Base-by-base conservation (phyloP, 108 stramenopile species). In the Nannochloropsis gaditana region DNA sequence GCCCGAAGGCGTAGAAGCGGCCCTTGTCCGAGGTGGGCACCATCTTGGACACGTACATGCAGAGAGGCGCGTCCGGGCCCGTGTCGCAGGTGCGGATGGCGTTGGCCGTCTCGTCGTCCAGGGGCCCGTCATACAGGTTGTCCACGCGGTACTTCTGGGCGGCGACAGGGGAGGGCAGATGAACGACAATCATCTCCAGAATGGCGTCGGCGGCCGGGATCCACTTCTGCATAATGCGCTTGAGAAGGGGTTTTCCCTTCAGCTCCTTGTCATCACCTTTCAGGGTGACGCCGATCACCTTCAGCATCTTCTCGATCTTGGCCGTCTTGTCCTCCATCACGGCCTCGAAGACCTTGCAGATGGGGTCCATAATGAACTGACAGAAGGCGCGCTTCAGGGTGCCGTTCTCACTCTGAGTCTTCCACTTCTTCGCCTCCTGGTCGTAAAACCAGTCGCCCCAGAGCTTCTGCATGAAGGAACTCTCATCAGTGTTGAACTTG, bases 161-260 rank as follows among this genome's bases (percentile, higher is more conserved):
- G 89, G 92, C 92, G 45, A 91, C 93, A 44, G 99, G 99, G 47
- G 99, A 99, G 85, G 99, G 99, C 45, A 99, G 93, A 93, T 99
- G 96, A 44, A 99, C 93, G 85, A 99, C 98, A 93, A 99, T 99
- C 99, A 99, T 99, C 94, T 99, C 99, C 87, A 99, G 92, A 19
- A 99, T 95, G 59, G 97, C 96, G 85, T 99, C 99, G 83, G 96
- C 99, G 84, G 98, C 99, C 79, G 99, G 99, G 47, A 99, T 93
- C 99, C 99, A 99, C 94, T 99, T 98, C 94, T 99, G 99, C 99
- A 99, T 99, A 87, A 99, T 97, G 92, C 96, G 96, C 95, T 99
- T 99, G 83, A 98, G 90, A 80, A 99, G 94, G 80, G 94, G 94
- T 96, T 99, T 99, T 88, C 97, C 97, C 50, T 91, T 89, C 79